A percentile compares a stretch with the other conserved stretches of the same genome.
Conservation (phyloP, 2,329 filamentous ascomycete genomes). For the Hypoxylon sp. region DNA sequence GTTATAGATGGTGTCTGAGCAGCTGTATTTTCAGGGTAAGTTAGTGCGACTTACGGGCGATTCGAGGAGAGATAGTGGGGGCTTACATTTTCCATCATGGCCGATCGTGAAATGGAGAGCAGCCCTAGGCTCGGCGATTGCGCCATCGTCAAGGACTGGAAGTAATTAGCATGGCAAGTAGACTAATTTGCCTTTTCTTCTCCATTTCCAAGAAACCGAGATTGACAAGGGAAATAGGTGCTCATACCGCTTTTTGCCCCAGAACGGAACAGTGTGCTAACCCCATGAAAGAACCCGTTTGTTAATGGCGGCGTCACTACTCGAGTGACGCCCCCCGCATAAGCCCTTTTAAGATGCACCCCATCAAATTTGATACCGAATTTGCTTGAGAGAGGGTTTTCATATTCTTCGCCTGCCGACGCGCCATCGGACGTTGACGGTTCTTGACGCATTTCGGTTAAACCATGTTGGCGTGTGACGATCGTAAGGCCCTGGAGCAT, state of each 20-base stretch:
- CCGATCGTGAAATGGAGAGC: conserved; percentile 44
- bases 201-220: neutral
- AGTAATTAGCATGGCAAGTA: conserved; percentile 6
- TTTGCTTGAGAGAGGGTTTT: conserved; percentile 31
- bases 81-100: conserved; percentile 41
- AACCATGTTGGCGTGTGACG: conserved; percentile 40
- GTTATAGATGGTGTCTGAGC: conserved; percentile 40
- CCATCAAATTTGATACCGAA: conserved; percentile 45
- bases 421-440: conserved; percentile 41
- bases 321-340: conserved; percentile 39
- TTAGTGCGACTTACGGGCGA: neutral
- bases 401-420: conserved; percentile 35
- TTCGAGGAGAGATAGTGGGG: neutral
- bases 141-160: conserved; percentile 42
- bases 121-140: conserved; percentile 29
- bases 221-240: neutral
- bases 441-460: conserved; percentile 41
- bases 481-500: conserved; percentile 35
- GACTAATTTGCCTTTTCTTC: neutral
- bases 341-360: conserved; percentile 39
- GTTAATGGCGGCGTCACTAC: conserved; percentile 42
- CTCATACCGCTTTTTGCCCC: conserved; percentile 41
- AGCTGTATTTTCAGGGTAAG: conserved; percentile 20
- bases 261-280: conserved; percentile 40
- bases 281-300: conserved; percentile 42